A percentile compares a stretch with the other conserved stretches of the same genome.
These are phyloP conservation scores for Rhizoclosmatium sp. DNA, from an alignment of 192 early-diverging fungal species.

Conservation along the genomic window DNA sequence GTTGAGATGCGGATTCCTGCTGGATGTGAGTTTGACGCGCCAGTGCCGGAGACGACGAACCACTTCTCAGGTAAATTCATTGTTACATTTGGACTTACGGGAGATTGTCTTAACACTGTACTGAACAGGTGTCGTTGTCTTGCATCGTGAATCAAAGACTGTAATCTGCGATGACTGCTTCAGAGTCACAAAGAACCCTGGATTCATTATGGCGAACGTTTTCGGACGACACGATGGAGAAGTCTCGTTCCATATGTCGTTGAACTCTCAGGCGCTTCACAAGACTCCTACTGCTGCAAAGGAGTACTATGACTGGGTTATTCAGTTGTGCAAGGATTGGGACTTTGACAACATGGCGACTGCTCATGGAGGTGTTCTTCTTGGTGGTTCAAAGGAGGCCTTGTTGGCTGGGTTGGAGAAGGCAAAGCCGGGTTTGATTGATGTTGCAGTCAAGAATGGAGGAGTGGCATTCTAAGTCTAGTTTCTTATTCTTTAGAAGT, in stretches of 20 bases:
- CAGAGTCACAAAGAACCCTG: slow-evolving; percentile 17
- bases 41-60: slow-evolving; percentile 14
- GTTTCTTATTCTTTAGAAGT: no score
- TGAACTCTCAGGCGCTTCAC: neutral
- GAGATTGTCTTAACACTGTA: no score
- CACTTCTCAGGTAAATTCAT: slow-evolving; percentile 5
- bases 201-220: slow-evolving; percentile 12
- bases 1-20: slow-evolving; percentile 1
- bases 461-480: no score
- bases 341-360: slow-evolving; percentile 32
- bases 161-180: slow-evolving; percentile 27
- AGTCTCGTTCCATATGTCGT: slow-evolving; percentile 5
- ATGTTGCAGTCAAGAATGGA: neutral
- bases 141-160: slow-evolving; percentile 24
- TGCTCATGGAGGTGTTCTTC: slow-evolving; percentile 14
- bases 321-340: slow-evolving; percentile 11
- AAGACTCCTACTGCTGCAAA: neutral
- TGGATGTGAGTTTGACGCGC: slow-evolving; percentile 21
- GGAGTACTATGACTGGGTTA: slow-evolving; percentile 23
- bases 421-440: neutral
- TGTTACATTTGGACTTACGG: no score
- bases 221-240: neutral
- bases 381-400: slow-evolving; percentile 22
- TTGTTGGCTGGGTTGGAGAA: slow-evolving; percentile 11
- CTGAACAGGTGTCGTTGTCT: slow-evolving; percentile 7